Evolutionary conservation across 331 rosid species (phyloP), one percentile per base, ranked within the genome.

Genomic region (Saraca asoca): DNA sequence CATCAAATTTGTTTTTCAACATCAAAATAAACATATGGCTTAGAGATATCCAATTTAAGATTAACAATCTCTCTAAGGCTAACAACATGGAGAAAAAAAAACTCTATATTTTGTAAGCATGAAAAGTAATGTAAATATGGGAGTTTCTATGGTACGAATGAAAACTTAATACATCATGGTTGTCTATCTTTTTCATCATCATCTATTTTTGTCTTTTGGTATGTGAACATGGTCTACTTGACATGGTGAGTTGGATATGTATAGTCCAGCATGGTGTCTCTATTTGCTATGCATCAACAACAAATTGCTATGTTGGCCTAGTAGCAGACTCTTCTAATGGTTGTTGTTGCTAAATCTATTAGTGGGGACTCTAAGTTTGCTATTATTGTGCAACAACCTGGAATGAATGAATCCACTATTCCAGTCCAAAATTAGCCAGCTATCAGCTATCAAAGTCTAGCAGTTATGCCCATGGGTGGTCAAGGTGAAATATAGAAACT

Each of bases 251-350:
- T 70, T 80, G 72, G 76, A 74, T 71, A 68, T 73, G 53, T 79
- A 83, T 85, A 94, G 99, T 83, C 95, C 59, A 86, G 53, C 74
- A 81, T 86, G 78, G 96, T 85, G 64, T 90, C 99, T 68, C 99
- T 97, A n/a, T 94, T 90, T 67, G 42, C 96, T 8, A 41, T 83
- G 85, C 99, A 90, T 83, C 99, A 94, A 73, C 99, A 94, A 60
- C 99, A 94, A 74, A 82, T 88, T 71, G 91, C 97, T 37, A 86
- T 90, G 89, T 80, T 88, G 71, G 95, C 96, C 51, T 96, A 92
- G 75, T 95, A 89, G 54, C 98, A 87, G 79, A 82, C 98, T 68
- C 85, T 87, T 80, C 81, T 92, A 66, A 80, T 92, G 91, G 97
- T 97, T 65, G 87, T 91, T 64, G 88, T 86, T 51, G 85, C 88